Evolutionary conservation across 1,284 basidiomycete genomes (phyloP), one percentile per base, ranked within the genome.

Genomic region (Melampsora occidentalis): DNA sequence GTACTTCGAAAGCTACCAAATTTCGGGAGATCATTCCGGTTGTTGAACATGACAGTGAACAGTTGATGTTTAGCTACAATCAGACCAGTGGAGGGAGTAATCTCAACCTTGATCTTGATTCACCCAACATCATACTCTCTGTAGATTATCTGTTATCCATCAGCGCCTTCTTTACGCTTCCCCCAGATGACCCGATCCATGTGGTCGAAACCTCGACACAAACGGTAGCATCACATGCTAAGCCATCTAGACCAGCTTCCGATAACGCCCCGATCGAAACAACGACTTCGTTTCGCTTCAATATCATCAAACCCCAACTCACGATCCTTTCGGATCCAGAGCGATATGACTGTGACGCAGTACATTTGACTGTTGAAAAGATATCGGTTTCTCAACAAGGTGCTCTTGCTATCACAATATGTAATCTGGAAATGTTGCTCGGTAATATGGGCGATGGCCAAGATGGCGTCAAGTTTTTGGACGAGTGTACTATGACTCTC

Each of bases 21-120:
- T 98, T 96, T 85, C 88, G 96, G 65, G 96, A 99, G 82, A 95
- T 99, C 77, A 92, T 99, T 78, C 97, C 97, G 0, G 90, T 93
- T 16, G 91, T 93, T 39, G 87, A 90, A 78, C 93, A 97, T 81
- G 89, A 91, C 79, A 89, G 94, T 39, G 94, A 97, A 80, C 97
- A 96, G 78, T 91, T 99, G 81, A 97, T 97, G 92, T 83, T 98
- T 63, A 87, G 95, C 76, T 98, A 93, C 83, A 91, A 93, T 3
- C 88, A 87, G 79, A 87, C 93, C 7, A 82, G 84, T 31, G 83
- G 84, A 28, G 86, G 89, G 46, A 86, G 91, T 6, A 85, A 94
- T 53, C 91, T 90, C 3, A 88, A 99, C 77, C 85, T 97, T 51
- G 94, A 94, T 0, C 86, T 99, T 49, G 97, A 99, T 82, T 94